Conservation (phyloP, 164 flowering plant species). For the Cinnamomum micranthum region DNA sequence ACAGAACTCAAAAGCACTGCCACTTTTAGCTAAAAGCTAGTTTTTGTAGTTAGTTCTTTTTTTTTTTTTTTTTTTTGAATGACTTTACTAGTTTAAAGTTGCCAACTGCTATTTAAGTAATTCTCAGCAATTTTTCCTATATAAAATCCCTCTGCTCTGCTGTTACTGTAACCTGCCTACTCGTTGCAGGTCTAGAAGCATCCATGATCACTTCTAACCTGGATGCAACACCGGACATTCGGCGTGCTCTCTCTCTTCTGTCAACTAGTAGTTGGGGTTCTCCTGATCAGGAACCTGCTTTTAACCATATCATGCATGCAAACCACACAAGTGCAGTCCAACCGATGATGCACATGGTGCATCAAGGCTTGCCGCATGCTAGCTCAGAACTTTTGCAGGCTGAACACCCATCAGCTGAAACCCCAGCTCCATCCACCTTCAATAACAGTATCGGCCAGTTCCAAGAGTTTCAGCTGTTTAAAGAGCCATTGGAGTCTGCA, state of each 20-base stretch:
- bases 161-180: background rate
- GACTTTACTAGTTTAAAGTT: too few relatives aligned
- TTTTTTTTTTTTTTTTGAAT: too few relatives aligned
- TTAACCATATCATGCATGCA: constrained; percentile 25
- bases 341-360: constrained; percentile 23
- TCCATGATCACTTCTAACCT: constrained; percentile 30
- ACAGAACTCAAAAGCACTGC: too few relatives aligned
- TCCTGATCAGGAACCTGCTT: constrained; percentile 13
- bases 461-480: constrained; percentile 48
- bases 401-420: constrained; percentile 20
- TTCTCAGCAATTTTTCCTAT: background rate
- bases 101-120: too few relatives aligned
- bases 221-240: constrained; percentile 44
- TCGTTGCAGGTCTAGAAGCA: constrained; percentile 47
- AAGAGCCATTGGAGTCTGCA: constrained; percentile 39
- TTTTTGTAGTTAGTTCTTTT: too few relatives aligned
- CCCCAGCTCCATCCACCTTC: constrained; percentile 20
- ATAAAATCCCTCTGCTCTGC: background rate
- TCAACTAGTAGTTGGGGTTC: constrained; percentile 61
- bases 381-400: constrained; percentile 43
- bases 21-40: too few relatives aligned
- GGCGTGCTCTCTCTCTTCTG: constrained; percentile 99
- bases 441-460: constrained; percentile 22
- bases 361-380: constrained; percentile 32
- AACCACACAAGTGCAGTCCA: constrained; percentile 22